These are phyloP conservation scores for Priceomyces melissophilus DNA, from an alignment of 805 yeast species.

Conservation along the genomic window DNA sequence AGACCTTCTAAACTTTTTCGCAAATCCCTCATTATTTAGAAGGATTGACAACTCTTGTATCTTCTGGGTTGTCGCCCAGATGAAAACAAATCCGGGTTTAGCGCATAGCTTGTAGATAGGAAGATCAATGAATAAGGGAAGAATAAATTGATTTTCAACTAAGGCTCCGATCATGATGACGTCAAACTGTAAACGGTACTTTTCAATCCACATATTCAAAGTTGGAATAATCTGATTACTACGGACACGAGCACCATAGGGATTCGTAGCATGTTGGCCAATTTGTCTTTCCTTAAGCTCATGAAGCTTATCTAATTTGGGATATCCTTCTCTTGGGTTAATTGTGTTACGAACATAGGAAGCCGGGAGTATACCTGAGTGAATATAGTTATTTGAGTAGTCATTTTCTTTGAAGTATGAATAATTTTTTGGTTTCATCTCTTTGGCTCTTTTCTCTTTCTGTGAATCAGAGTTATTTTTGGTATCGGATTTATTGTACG, in stretches of 20 bases:
- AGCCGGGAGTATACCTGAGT: conserved; percentile 60
- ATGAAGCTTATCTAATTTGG: conserved; percentile 69
- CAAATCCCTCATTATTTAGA: conserved; percentile 48
- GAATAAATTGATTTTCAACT: conserved; percentile 66
- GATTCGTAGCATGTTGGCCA: conserved; percentile 48
- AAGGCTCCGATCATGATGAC: conserved; percentile 91
- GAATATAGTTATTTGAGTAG: conserved; percentile 66
- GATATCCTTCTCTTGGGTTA: conserved; percentile 78
- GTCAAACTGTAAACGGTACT: conserved; percentile 66
- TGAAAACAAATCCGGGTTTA: conserved; percentile 79
- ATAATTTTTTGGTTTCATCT: neutral
- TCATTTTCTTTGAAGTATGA: conserved; percentile 51
- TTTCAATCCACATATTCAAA: conserved; percentile 58
- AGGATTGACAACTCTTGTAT: conserved; percentile 59
- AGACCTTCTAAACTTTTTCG: conserved; percentile 74
- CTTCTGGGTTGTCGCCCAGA: conserved; percentile 82
- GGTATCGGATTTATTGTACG: conserved; percentile 19
- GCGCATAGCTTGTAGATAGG: conserved; percentile 75
- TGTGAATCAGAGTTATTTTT: conserved; percentile 1
- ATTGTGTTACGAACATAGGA: conserved; percentile 60
- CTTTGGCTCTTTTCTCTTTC: neutral
- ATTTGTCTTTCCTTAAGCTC: conserved; percentile 62
- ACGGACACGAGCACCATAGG: conserved; percentile 62
- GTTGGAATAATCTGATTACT: conserved; percentile 53
- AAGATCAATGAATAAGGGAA: conserved; percentile 57